Conservation (phyloP, 345 rosid species). For the Eucalyptus caleyi region DNA sequence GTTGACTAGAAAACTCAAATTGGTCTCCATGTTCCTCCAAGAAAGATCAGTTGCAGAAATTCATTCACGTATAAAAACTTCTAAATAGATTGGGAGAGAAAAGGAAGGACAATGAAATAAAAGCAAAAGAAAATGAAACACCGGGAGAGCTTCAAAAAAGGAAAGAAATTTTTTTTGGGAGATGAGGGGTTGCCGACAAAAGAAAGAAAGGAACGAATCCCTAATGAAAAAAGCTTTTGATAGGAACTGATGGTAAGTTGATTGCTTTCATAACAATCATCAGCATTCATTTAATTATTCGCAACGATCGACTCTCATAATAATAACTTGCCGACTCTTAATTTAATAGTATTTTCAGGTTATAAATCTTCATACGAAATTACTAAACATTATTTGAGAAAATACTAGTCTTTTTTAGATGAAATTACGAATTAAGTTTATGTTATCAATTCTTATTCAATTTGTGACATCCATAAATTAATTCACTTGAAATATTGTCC, state of each 20-base stretch:
- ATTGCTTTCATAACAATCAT: neutral
- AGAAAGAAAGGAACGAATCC: neutral
- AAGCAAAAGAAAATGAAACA: neutral
- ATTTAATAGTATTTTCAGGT: neutral
- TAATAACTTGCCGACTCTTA: neutral
- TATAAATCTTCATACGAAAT: neutral
- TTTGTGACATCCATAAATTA: neutral
- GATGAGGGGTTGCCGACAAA: neutral
- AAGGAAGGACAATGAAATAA: neutral
- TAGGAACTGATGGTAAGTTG: neutral
- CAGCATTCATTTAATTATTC: neutral
- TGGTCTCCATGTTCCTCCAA: rapidly evolving
- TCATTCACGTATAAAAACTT: too few species aligned
- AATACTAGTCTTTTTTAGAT: neutral
- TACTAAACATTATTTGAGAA: neutral
- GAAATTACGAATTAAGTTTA: neutral
- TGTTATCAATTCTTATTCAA: neutral
- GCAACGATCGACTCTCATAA: neutral
- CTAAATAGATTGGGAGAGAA: neutral
- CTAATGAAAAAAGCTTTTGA: neutral
- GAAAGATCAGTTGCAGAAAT: too few species aligned
- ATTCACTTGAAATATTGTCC: neutral
- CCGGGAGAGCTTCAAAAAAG: neutral
- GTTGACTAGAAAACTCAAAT: rapidly evolving
- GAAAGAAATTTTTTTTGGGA: neutral